A percentile compares a stretch with the other conserved stretches of the same genome.
Evolutionary conservation across 768 basidiomycete genomes (phyloP).

Genomic region (Candolleomyces eurysporus): DNA sequence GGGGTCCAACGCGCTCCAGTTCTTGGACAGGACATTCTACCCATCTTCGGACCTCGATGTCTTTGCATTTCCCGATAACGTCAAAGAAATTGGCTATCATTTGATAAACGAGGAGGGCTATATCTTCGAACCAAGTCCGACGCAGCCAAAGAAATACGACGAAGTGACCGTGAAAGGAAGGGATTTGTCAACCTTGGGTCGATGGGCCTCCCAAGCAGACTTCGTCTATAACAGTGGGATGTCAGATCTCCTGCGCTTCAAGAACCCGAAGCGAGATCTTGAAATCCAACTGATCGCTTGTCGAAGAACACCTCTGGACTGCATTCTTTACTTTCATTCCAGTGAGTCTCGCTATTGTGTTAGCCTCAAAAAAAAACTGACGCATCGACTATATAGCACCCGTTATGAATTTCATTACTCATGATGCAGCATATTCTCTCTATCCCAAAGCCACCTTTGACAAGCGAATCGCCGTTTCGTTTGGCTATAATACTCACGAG

Average conservation of each 20-base stretch:
- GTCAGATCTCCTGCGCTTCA: not conserved
- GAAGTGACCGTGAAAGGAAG: not conserved
- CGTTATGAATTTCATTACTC: constrained; percentile 10
- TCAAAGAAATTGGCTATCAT: constrained; percentile 1
- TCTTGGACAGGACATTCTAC: constrained; percentile 8
- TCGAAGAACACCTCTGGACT: constrained; percentile 1
- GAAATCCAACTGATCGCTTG: constrained; percentile 3
- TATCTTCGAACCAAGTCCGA: not conserved
- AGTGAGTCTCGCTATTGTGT: not conserved
- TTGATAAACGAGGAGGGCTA: constrained; percentile 5
- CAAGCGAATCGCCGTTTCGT: not conserved
- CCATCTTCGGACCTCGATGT: constrained; percentile 6
- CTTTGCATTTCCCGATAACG: not conserved
- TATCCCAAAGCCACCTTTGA: constrained; percentile 10
- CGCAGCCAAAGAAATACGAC: not conserved
- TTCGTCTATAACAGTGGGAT: not conserved
- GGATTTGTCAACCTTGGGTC: not conserved
- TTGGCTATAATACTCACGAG: not conserved
- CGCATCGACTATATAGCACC: not conserved
- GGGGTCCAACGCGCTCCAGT: constrained; percentile 9
- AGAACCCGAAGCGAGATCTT: not conserved
- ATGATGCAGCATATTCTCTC: constrained; percentile 7
- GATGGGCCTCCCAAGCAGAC: not conserved
- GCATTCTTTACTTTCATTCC: constrained; percentile 5
- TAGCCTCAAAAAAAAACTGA: not conserved